Evolutionary conservation across 1,139 yeast species (phyloP).

Genomic region (Sugiyamaella japonica): DNA sequence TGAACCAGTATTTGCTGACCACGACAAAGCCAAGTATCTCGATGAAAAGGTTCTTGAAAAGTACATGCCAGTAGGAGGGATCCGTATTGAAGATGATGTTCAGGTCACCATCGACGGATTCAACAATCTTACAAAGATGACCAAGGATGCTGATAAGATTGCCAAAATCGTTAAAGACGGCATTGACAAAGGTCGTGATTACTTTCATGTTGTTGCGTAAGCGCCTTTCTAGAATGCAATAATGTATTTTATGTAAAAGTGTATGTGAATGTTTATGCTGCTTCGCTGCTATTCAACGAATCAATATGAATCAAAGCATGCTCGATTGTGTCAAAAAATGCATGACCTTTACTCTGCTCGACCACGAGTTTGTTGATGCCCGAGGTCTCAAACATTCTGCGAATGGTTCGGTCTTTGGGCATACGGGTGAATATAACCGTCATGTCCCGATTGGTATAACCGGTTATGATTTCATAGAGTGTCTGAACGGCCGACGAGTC

Average conservation of each 20-base stretch:
- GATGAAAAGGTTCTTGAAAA: conserved; percentile 64
- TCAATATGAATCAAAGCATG: conserved; percentile 40
- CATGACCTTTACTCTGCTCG: conserved; percentile 29
- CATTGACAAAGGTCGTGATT: conserved; percentile 57
- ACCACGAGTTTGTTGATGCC: conserved; percentile 38
- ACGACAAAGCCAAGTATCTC: conserved; percentile 59
- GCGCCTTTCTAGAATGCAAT: no score
- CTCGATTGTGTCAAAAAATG: conserved; percentile 40
- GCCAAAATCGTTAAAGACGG: conserved; percentile 74
- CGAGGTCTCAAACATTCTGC: conserved; percentile 44
- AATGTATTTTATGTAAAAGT: no score
- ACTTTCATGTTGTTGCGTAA: conserved; percentile 59
- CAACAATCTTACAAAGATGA: conserved; percentile 78
- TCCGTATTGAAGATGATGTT: conserved; percentile 92
- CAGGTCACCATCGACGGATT: conserved; percentile 72
- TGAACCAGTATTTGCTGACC: conserved; percentile 61
- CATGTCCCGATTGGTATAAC: conserved; percentile 58
- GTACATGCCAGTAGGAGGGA: conserved; percentile 91
- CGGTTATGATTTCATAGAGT: conserved; percentile 55
- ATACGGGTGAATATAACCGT: conserved; percentile 67
- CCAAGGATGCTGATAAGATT: conserved; percentile 82
- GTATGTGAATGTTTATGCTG: not conserved
- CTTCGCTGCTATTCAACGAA: conserved; percentile 3
- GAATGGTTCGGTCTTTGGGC: conserved; percentile 45
- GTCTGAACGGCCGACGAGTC: conserved; percentile 90